These are phyloP conservation scores for Apiospora saccharicola DNA, from an alignment of 2,329 filamentous ascomycete species.

Conservation along the genomic window DNA sequence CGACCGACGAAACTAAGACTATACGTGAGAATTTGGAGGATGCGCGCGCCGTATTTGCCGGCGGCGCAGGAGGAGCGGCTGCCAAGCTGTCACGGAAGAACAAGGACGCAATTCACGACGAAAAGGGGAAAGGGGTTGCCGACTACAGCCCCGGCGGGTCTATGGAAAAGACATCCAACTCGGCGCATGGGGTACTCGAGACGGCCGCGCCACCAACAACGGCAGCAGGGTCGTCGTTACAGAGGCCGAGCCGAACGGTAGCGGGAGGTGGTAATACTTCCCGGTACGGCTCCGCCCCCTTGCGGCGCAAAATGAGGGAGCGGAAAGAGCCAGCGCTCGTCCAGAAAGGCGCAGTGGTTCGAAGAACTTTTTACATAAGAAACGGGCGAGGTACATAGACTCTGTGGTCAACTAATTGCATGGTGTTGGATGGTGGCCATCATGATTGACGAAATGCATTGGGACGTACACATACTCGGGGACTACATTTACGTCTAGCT, in stretches of 20 bases:
- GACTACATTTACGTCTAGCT: background rate
- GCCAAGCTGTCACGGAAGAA: conserved; percentile 21
- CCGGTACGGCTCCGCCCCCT: background rate
- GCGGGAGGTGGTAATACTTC: background rate
- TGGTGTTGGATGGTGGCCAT: background rate
- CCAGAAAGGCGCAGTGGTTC: background rate
- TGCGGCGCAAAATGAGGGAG: background rate
- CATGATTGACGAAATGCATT: conserved; percentile 10
- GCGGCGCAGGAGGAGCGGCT: conserved; percentile 5
- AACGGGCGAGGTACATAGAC: background rate
- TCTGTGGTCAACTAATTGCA: background rate
- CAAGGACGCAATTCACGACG: background rate
- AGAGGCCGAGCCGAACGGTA: background rate
- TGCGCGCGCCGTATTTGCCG: conserved; percentile 27
- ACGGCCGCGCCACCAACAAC: background rate
- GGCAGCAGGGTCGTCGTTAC: background rate
- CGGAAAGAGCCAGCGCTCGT: background rate
- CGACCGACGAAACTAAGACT: conserved; percentile 54
- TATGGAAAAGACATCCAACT: background rate
- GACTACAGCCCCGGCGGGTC: conserved; percentile 5
- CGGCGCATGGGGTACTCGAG: background rate
- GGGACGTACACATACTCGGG: background rate
- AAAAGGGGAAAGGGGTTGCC: conserved; percentile 26
- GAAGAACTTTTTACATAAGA: background rate
- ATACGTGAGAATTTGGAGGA: conserved; percentile 36